Evolutionary conservation across 805 yeast genomes (phyloP).

Genomic region (Candida qinlingensis): DNA sequence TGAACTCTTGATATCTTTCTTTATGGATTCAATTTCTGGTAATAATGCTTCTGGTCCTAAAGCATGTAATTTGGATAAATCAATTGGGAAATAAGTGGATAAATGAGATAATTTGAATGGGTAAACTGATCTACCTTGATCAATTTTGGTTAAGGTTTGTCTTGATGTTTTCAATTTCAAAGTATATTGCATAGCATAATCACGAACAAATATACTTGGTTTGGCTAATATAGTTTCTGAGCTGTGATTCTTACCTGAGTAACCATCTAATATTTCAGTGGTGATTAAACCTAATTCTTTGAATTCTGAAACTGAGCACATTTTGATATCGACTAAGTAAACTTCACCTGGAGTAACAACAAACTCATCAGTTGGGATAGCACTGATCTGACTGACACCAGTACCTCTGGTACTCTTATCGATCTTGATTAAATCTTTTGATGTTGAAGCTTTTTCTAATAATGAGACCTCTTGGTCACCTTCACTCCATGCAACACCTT

Average conservation of each 20-base stretch:
- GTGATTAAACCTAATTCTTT: conserved; percentile 63
- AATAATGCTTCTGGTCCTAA: conserved; percentile 26
- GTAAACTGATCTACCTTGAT: conserved; percentile 73
- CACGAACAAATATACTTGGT: conserved; percentile 77
- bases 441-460: conserved; percentile 36
- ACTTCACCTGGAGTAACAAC: conserved; percentile 76
- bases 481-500: conserved; percentile 88
- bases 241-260: conserved; percentile 55
- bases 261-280: conserved; percentile 59
- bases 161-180: conserved; percentile 74
- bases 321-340: conserved; percentile 74
- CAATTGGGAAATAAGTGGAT: conserved; percentile 56
- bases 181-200: conserved; percentile 74
- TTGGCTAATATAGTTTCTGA: conserved; percentile 47
- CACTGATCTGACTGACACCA: conserved; percentile 39
- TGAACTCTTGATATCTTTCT: conserved; percentile 52
- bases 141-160: conserved; percentile 62
- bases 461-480: conserved; percentile 66
- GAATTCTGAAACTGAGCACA: conserved; percentile 59
- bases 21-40: conserved; percentile 36
- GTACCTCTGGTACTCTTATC: conserved; percentile 31
- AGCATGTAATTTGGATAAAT: conserved; percentile 30
- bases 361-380: conserved; percentile 77
- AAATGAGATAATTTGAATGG: conserved; percentile 85
- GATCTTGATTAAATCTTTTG: conserved; percentile 36